Conservation (phyloP, 805 yeast genomes). For the Middelhovenomyces tepae region DNA sequence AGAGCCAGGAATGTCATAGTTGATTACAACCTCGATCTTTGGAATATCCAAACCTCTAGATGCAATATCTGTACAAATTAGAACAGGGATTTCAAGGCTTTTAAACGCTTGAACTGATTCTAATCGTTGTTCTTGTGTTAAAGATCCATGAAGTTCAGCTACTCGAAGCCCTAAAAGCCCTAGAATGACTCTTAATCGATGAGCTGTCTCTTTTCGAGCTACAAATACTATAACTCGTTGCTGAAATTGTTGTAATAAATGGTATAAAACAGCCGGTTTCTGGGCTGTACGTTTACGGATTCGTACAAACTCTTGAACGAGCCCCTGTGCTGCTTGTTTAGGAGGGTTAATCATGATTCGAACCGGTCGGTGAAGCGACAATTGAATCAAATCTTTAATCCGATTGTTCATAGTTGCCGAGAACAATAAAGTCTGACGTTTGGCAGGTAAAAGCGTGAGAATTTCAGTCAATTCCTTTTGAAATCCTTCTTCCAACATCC, state of each 20-base stretch:
- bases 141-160: slow-evolving; percentile 71
- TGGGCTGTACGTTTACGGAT: slow-evolving; percentile 76
- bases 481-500: slow-evolving; percentile 99
- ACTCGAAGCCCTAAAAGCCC: slow-evolving; percentile 67
- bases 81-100: slow-evolving; percentile 70
- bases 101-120: slow-evolving; percentile 76
- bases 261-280: slow-evolving; percentile 74
- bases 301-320: slow-evolving; percentile 90
- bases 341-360: slow-evolving; percentile 98
- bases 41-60: slow-evolving; percentile 99
- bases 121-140: slow-evolving; percentile 87
- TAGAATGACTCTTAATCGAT: slow-evolving; percentile 76
- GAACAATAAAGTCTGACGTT: slow-evolving; percentile 87
- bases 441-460: slow-evolving; percentile 73
- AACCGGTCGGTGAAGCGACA: slow-evolving; percentile 84
- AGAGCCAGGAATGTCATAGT: slow-evolving; percentile 91
- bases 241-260: slow-evolving; percentile 57
- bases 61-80: slow-evolving; percentile 95
- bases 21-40: slow-evolving; percentile 88
- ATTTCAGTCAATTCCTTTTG: slow-evolving; percentile 91
- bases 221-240: slow-evolving; percentile 84
- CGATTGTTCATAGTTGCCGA: slow-evolving; percentile 98
- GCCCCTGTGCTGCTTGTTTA: slow-evolving; percentile 83
- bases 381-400: slow-evolving; percentile 77
- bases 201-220: slow-evolving; percentile 85